phyloP scores from a whole-genome alignment of 495 filamentous ascomycete species.

The Aspergillus diversus region DNA sequence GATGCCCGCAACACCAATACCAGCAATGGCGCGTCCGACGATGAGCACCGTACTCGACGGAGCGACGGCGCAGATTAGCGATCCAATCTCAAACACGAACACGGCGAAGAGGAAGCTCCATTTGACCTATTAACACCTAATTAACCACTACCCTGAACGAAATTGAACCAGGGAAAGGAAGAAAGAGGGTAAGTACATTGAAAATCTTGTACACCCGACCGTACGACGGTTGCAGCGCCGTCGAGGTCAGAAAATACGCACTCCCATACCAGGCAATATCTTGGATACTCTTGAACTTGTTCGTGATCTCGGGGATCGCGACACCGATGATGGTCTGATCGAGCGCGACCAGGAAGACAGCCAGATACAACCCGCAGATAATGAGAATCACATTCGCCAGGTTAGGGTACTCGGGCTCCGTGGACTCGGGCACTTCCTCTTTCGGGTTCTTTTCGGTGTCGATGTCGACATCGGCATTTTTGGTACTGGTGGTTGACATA shows the following conservation, averaged over 20 bases:
- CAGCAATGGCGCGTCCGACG: conserved; percentile 75
- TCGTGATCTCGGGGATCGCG: conserved; percentile 46
- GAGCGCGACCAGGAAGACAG: conserved; percentile 53
- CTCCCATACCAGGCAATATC: conserved; percentile 53
- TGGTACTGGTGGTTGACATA: not conserved
- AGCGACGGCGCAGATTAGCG: conserved; percentile 69
- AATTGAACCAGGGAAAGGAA: not conserved
- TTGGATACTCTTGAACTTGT: conserved; percentile 41
- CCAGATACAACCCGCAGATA: conserved; percentile 39
- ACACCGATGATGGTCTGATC: conserved; percentile 53
- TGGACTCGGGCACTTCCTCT: not conserved
- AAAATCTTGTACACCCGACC: conserved; percentile 39
- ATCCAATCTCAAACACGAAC: conserved; percentile 71
- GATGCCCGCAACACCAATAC: conserved; percentile 72
- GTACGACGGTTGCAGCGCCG: conserved; percentile 36
- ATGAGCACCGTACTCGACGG: conserved; percentile 68
- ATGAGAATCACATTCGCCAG: conserved; percentile 19
- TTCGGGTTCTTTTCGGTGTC: conserved; percentile 14
- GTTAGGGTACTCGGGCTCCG: conserved; percentile 10
- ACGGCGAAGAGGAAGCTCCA: conserved; percentile 59
- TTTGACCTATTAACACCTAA: conserved; percentile 35
- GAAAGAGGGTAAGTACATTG: conserved; percentile 15
- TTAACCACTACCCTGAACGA: no score
- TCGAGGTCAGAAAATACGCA: conserved; percentile 40
- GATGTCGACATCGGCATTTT: not conserved